Percentiles rank a stretch among this genome's conserved stretches.
phyloP scores from a whole-genome alignment of 2,329 filamentous ascomycete genomes.

The Rhinocladiella similis region DNA sequence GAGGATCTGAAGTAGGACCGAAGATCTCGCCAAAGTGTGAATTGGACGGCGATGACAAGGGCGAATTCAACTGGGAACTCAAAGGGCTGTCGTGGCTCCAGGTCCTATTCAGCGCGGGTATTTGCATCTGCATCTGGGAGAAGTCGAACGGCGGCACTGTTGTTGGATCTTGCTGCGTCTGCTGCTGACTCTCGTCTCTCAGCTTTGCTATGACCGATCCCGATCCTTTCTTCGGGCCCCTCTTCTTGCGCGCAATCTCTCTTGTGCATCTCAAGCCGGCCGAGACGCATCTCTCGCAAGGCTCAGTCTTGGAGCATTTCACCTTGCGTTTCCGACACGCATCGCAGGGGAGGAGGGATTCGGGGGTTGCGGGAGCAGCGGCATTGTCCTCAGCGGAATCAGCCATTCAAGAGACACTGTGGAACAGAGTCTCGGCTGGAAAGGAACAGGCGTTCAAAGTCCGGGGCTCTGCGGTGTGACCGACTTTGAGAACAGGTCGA shows the following conservation, averaged over 20 bases:
- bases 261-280: conserved; percentile 27
- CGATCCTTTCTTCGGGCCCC: conserved; percentile 31
- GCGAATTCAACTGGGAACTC: conserved; percentile 25
- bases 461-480: too few species aligned
- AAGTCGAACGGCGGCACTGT: conserved; percentile 28
- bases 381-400: conserved; percentile 9
- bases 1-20: conserved; percentile 13
- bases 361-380: conserved; percentile 8
- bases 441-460: too few species aligned
- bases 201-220: conserved; percentile 31
- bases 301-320: conserved; percentile 25
- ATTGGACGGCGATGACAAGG: conserved; percentile 23
- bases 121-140: conserved; percentile 25
- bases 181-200: conserved; percentile 26
- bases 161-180: conserved; percentile 19
- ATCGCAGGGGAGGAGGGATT: conserved; percentile 28
- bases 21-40: conserved; percentile 24
- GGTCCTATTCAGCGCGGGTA: conserved; percentile 21
- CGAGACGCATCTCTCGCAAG: conserved; percentile 28
- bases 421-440: neutral
- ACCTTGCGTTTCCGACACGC: conserved; percentile 30
- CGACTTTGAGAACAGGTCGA: too few species aligned
- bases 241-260: conserved; percentile 29
- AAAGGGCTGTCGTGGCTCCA: conserved; percentile 23
- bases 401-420: conserved; percentile 7